Evolutionary conservation across 108 stramenopile species (phyloP).

Genomic region (Tribonema minus): DNA sequence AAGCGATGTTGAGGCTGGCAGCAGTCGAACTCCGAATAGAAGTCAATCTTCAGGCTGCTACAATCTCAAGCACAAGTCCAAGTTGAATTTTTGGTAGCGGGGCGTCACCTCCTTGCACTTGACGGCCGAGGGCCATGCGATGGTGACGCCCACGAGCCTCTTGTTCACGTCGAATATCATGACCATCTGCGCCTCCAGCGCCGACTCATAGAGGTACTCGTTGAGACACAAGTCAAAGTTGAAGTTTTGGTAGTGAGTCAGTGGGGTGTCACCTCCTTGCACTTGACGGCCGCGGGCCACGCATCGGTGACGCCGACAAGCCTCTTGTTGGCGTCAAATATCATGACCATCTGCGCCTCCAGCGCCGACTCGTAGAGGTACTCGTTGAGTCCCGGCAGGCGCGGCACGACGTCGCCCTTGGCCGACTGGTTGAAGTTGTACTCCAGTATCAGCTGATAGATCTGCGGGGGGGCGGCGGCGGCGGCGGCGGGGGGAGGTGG

Average conservation of each 20-base stretch:
- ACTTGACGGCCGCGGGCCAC: conserved; percentile 50
- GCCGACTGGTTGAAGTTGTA: conserved; percentile 63
- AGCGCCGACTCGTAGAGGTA: conserved; percentile 66
- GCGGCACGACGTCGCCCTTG: conserved; percentile 45
- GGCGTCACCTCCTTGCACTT: too few relatives aligned
- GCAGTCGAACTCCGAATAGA: too few relatives aligned
- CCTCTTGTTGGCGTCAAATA: conserved; percentile 64
- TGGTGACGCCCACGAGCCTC: too few relatives aligned
- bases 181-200: conserved; percentile 62
- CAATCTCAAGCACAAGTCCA: conserved; percentile 54
- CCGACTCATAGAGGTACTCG: conserved; percentile 67
- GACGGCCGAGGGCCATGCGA: conserved; percentile 52
- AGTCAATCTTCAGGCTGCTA: too few relatives aligned
- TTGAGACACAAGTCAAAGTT: too few relatives aligned
- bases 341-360: conserved; percentile 63
- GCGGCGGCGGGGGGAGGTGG: too few relatives aligned
- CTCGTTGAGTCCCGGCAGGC: conserved; percentile 53
- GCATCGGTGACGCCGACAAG: too few relatives aligned
- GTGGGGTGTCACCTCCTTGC: too few relatives aligned
- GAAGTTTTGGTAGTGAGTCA: too few relatives aligned
- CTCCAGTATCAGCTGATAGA: conserved; percentile 58
- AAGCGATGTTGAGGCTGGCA: too few relatives aligned
- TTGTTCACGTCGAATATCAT: conserved; percentile 65
- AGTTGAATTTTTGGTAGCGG: too few relatives aligned
- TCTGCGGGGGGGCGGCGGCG: too few relatives aligned